Evolutionary conservation across 1,284 basidiomycete genomes (phyloP).

Genomic region (Amylostereum areolatum): DNA sequence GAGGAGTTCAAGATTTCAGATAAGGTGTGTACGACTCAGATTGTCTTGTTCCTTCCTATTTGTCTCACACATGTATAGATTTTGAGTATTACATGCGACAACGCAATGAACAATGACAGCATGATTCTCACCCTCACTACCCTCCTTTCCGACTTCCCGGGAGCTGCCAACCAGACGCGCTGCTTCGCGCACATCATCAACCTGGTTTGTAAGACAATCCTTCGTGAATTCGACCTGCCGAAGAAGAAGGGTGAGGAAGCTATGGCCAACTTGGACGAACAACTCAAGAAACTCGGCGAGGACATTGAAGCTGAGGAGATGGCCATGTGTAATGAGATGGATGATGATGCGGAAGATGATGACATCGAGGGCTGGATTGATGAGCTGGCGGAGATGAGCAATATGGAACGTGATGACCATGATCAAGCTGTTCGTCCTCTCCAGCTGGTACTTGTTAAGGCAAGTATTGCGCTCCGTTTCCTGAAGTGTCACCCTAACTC

Average conservation of each 20-base stretch:
- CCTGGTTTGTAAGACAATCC: too few species aligned
- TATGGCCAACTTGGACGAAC: neutral
- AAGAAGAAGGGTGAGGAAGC: neutral
- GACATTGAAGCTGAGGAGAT: neutral
- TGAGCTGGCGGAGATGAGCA: slow-evolving; percentile 2
- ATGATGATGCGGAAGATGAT: neutral
- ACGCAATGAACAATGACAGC: too few species aligned
- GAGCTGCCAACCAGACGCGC: too few species aligned
- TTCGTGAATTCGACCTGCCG: slow-evolving; percentile 11
- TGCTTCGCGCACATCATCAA: too few species aligned
- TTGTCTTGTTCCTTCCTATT: too few species aligned
- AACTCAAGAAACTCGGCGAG: neutral
- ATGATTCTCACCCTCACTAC: too few species aligned
- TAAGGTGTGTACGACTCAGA: too few species aligned
- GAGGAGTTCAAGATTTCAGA: too few species aligned
- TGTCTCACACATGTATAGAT: too few species aligned
- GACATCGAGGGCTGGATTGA: neutral
- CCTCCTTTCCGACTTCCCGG: too few species aligned
- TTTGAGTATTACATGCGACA: too few species aligned
- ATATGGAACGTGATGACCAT: slow-evolving; percentile 2
- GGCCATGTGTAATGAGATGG: too few species aligned
- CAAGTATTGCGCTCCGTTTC: slow-evolving; percentile 1
- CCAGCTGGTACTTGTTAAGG: slow-evolving; percentile 13
- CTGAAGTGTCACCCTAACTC: neutral
- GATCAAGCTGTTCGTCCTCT: slow-evolving; percentile 9